Base-by-base conservation (phyloP, 2,329 filamentous ascomycete genomes). In the Rhytidhysteron rufulum region DNA sequence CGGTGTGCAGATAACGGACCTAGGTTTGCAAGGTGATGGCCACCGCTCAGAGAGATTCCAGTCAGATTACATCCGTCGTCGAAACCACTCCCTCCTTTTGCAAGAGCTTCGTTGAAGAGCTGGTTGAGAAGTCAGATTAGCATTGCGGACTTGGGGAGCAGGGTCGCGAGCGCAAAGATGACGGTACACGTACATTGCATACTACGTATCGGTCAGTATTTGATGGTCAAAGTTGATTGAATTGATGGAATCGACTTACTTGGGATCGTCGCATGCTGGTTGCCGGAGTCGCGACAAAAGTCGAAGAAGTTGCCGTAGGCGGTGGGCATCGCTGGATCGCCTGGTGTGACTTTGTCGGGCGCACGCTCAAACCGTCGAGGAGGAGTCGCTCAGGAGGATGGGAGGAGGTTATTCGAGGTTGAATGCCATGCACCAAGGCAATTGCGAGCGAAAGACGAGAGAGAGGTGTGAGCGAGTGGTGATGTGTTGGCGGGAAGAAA, bases 1-100 rank as follows among this genome's bases (percentile, higher is more conserved):
- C n/a, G n/a, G n/a, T n/a, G n/a, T 17, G 18, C 31, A 39, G 20
- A 39, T n/a, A 22, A 72, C 80, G 55, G 68, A 88, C 86, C 93
- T 51, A 98, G 64, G 61, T 98, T 98, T 25, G 83, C 86, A 29
- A 98, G 70, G 55, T 85, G 69, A 48, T 77, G 72, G 39, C 71
- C 79, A 54, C 74, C 73, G 50, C 80, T 80, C 49, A 96, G 70
- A 7, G 77, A 57, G 52, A 97, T 93, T 48, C 91, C 91, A 20
- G 54, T 77, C 51, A 97, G 72, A 42, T 81, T 67, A 66, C 91
- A 97, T 48, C 86, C 86, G 44, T 73, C 79, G 55, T 69, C n/a
- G n/a, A n/a, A 80, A 46, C 79, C 81, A 74, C 45, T 64, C 56
- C 62, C 82, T 68, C 58, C 83, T 80, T 65, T 79, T 73, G 67